Evolutionary conservation across 495 filamentous ascomycete genomes (phyloP).

Genomic region (Talaromyces thailandensis): DNA sequence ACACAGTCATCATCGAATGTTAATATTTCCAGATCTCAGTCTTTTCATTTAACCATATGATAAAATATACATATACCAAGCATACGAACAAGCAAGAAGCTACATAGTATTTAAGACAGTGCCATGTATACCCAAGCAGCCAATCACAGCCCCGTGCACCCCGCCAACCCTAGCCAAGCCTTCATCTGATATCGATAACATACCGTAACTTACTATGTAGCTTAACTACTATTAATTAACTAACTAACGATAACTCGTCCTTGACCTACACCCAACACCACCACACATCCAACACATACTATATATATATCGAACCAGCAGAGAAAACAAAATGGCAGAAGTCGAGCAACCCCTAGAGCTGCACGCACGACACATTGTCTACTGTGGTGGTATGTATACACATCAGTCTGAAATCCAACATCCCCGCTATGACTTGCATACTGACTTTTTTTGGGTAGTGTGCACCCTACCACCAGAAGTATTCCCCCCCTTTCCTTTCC

Average conservation of each 20-base stretch:
- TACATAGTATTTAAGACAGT: too few species aligned
- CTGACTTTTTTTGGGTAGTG: slow-evolving; percentile 40
- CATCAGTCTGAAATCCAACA: not conserved
- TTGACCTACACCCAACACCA: not conserved
- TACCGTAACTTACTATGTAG: too few species aligned
- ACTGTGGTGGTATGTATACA: slow-evolving; percentile 80
- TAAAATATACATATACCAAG: too few species aligned
- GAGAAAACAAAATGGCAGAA: slow-evolving; percentile 27
- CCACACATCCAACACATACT: not conserved
- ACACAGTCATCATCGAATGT: too few species aligned
- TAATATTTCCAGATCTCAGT: too few species aligned
- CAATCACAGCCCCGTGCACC: not conserved
- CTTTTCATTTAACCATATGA: too few species aligned
- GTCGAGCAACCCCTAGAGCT: slow-evolving; percentile 38
- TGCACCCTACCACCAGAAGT: slow-evolving; percentile 93
- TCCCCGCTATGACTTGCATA: not conserved
- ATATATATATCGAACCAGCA: not conserved
- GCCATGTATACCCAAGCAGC: not conserved
- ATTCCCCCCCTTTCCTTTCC: slow-evolving; percentile 17
- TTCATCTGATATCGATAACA: not conserved
- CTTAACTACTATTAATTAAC: not conserved
- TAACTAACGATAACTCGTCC: too few species aligned
- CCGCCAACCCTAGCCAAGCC: not conserved
- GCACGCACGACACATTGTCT: slow-evolving; percentile 59
- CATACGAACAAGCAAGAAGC: too few species aligned